Evolutionary conservation across 345 rosid species (phyloP).

Genomic region (Dovyalis caffra): DNA sequence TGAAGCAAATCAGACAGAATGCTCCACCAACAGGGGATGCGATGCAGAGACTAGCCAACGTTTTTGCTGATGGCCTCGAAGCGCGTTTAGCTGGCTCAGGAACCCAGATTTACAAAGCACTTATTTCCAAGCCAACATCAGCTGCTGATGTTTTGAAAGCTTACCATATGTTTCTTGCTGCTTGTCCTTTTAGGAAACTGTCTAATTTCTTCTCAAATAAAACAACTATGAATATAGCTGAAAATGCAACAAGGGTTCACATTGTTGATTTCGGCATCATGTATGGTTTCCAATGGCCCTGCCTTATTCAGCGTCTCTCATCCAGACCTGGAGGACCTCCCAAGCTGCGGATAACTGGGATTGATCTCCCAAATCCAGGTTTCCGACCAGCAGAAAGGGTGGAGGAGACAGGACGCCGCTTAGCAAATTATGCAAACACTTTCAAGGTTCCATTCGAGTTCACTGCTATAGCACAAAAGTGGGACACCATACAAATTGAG

Average conservation of each 20-base stretch:
- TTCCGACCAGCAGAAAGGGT: conserved; percentile 50
- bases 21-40: conserved; percentile 35
- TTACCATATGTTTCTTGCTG: conserved; percentile 34
- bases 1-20: conserved; percentile 38
- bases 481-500: conserved; percentile 51
- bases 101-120: conserved; percentile 28
- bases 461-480: conserved; percentile 50
- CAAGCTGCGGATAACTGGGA: conserved; percentile 47
- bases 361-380: conserved; percentile 57
- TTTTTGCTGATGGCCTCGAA: conserved; percentile 36
- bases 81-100: conserved; percentile 36
- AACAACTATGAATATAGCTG: conserved; percentile 34
- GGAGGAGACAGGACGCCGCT: conserved; percentile 50
- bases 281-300: conserved; percentile 63
- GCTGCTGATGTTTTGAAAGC: conserved; percentile 39
- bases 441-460: conserved; percentile 55
- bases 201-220: conserved; percentile 39
- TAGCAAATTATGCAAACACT: conserved; percentile 40
- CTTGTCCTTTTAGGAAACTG: conserved; percentile 41
- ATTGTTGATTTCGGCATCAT: conserved; percentile 55
- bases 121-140: conserved; percentile 18
- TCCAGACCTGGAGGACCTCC: conserved; percentile 55
- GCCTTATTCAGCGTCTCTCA: conserved; percentile 52
- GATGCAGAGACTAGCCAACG: conserved; percentile 30
- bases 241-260: conserved; percentile 39